Evolutionary conservation across 192 early-diverging fungal genomes (phyloP), one percentile per base, ranked within the genome.

Genomic region (Glomus cerebriforme): DNA sequence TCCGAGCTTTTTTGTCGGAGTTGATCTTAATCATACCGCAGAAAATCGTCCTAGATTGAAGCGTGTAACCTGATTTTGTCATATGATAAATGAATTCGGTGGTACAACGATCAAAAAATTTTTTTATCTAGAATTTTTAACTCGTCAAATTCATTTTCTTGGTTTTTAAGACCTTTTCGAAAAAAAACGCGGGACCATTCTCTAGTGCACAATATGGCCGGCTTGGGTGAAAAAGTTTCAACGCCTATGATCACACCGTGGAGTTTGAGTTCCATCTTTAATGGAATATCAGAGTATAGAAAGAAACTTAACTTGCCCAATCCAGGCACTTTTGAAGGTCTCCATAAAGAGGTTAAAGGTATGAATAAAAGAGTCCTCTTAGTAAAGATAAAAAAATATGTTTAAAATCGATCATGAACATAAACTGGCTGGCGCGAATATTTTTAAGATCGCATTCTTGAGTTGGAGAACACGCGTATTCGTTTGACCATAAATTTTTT

Each of bases 341-440:
- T 95, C 79, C 95, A 94, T 86, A 79, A 91, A 47, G 95, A 96
- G 85, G 85, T 87, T 39, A 95, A 93, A 84, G 83, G 95, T 96
- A 83, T 29, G 85, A 83, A 26, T 31, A 15, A 67, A 64, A 31
- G 29, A 26, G 9, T 49, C 39, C 39, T 49, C n/a, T 54, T n/a
- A 19, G 12, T 54, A 22, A 9, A 19, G 66, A 68, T n/a, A n/a
- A n/a, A 34, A 39, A 22, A 39, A 34, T 3, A 0, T 26, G 9
- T 29, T 7, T 37, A 72, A n/a, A n/a, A 15, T 72, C 10, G 7
- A 32, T 19, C 8, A 17, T 34, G 7, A 37, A 34, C 8, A 17
- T 34, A 22, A 37, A 34, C 19, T 27, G 15, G 27, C 13, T 26
- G 69, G 19, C 39, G n/a, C 39, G 6, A 27, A 63, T 29, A 63